These are phyloP conservation scores for Chionographis japonica DNA, from an alignment of 106 monocot genomes.

Conservation along the genomic window DNA sequence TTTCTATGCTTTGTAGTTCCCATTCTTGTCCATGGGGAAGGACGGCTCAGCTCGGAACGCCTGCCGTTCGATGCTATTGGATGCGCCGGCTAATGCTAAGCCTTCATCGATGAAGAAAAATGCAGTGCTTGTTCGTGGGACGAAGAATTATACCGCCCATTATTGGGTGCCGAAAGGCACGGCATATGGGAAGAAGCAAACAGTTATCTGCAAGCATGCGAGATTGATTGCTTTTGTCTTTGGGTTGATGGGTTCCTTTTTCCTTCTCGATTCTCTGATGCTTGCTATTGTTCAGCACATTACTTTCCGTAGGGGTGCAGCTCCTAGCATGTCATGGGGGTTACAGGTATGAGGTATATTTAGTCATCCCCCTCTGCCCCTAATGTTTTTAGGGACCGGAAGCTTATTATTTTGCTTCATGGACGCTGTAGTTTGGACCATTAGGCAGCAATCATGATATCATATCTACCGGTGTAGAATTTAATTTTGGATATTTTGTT, in stretches of 20 bases:
- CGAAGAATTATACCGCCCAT: conserved; percentile 12
- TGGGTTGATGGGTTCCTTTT: conserved; percentile 38
- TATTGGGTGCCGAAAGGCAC: conserved; percentile 7
- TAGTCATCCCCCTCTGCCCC: not conserved
- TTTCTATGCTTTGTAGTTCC: not conserved
- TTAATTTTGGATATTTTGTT: too few relatives aligned
- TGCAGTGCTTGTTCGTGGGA: conserved; percentile 19
- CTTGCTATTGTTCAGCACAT: conserved; percentile 35
- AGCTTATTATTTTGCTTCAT: too few relatives aligned
- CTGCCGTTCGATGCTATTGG: not conserved
- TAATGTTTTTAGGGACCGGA: too few relatives aligned
- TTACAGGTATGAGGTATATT: conserved; percentile 18
- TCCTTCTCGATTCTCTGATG: conserved; percentile 59
- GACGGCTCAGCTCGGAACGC: not conserved
- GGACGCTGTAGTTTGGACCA: too few relatives aligned
- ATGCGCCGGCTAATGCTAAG: conserved; percentile 4
- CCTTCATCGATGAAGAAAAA: conserved; percentile 16
- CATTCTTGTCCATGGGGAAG: conserved; percentile 11
- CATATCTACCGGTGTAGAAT: too few relatives aligned
- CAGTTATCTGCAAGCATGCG: conserved; percentile 35
- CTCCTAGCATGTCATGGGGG: not conserved
- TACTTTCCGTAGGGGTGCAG: conserved; percentile 10
- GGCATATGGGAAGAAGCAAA: conserved; percentile 24
- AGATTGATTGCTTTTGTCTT: conserved; percentile 35
- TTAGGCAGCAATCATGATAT: too few relatives aligned